Evolutionary conservation across 2,329 filamentous ascomycete genomes (phyloP).

Genomic region (Aspergillus tamarii): DNA sequence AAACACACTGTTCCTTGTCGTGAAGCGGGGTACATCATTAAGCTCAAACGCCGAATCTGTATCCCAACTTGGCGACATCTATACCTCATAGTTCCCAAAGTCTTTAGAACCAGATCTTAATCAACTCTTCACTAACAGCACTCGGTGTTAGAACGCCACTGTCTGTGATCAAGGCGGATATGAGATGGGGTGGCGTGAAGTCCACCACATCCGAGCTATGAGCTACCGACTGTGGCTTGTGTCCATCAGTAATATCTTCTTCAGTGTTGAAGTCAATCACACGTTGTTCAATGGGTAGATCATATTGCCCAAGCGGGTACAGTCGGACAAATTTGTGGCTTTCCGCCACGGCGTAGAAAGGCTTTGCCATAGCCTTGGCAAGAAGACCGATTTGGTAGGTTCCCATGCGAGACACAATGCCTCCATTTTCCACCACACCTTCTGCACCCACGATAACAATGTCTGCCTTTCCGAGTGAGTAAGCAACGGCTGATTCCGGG

Average conservation of each 20-base stretch:
- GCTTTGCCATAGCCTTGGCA: constrained; percentile 71
- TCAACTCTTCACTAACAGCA: constrained; percentile 68
- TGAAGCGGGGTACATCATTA: constrained; percentile 1
- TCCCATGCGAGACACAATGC: constrained; percentile 85
- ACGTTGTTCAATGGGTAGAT: constrained; percentile 77
- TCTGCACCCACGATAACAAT: constrained; percentile 71
- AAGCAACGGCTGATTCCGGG: constrained; percentile 73
- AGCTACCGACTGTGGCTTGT: constrained; percentile 45
- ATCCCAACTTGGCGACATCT: not conserved
- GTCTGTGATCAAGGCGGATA: constrained; percentile 68
- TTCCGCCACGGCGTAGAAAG: constrained; percentile 90
- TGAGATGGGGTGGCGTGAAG: constrained; percentile 62
- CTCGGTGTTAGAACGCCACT: constrained; percentile 65
- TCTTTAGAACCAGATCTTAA: constrained; percentile 55
- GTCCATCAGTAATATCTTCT: constrained; percentile 49
- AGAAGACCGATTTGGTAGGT: constrained; percentile 84
- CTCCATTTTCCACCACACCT: constrained; percentile 91
- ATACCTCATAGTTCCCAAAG: not conserved
- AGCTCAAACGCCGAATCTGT: not conserved
- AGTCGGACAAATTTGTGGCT: constrained; percentile 95
- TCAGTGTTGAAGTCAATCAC: constrained; percentile 73
- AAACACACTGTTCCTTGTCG: not conserved
- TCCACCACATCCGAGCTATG: constrained; percentile 46
- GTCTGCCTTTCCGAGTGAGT: constrained; percentile 75
- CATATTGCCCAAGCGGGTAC: constrained; percentile 79